phyloP scores from a whole-genome alignment of 1,284 basidiomycete genomes.

The Vanrija sp. region DNA sequence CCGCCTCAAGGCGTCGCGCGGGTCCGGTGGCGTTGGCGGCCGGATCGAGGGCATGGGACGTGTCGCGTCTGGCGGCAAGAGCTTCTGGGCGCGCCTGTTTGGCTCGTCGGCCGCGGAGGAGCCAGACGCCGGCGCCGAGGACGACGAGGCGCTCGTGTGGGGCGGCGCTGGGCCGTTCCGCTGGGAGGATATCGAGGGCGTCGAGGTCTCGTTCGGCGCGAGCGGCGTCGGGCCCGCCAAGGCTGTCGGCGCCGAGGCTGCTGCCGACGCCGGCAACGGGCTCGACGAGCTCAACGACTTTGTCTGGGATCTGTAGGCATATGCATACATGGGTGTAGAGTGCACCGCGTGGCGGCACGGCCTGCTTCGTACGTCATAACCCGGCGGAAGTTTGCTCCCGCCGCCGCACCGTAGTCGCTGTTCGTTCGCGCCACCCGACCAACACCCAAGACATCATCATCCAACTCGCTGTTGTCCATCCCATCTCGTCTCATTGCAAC shows the following conservation, averaged over 20 bases:
- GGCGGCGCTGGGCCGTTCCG: slow-evolving; percentile 38
- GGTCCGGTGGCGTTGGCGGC: slow-evolving; percentile 26
- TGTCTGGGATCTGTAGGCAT: slow-evolving; percentile 23
- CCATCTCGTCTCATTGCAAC: slow-evolving; percentile 7
- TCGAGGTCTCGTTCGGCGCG: slow-evolving; percentile 39
- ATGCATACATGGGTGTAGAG: not conserved
- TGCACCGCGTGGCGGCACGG: not conserved
- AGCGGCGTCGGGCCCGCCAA: slow-evolving; percentile 27
- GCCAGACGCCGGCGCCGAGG: slow-evolving; percentile 21
- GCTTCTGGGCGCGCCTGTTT: slow-evolving; percentile 29
- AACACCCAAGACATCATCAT: not conserved
- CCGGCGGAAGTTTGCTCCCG: not conserved
- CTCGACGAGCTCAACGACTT: slow-evolving; percentile 36
- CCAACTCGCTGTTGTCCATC: not conserved
- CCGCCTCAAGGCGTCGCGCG: slow-evolving; percentile 40
- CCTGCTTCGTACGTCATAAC: not conserved
- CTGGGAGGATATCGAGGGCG: slow-evolving; percentile 47
- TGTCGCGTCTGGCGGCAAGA: slow-evolving; percentile 21
- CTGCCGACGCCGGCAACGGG: slow-evolving; percentile 27
- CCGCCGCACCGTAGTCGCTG: not conserved
- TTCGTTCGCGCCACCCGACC: not conserved
- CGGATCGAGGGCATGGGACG: slow-evolving; percentile 44
- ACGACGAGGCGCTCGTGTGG: slow-evolving; percentile 41
- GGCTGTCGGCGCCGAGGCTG: not conserved
- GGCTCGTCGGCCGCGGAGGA: slow-evolving; percentile 9